Percentiles rank a stretch among this genome's conserved stretches.
Conservation (phyloP, 345 rosid genomes). For the Salix udensis region DNA sequence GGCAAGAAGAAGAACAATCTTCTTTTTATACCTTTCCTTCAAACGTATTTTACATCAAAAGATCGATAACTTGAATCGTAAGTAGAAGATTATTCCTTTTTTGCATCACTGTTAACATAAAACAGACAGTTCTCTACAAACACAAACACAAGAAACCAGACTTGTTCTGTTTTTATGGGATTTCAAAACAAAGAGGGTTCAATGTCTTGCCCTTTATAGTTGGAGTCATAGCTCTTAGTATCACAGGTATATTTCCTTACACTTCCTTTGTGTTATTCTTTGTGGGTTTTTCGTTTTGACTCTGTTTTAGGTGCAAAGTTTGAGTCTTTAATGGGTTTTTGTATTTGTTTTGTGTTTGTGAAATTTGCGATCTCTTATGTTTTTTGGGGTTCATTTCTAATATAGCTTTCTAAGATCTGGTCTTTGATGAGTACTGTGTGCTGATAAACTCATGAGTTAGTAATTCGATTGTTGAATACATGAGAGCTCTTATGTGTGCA, state of each 20-base stretch:
- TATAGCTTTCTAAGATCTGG: neutral
- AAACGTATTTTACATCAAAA: neutral
- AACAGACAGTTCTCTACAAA: neutral
- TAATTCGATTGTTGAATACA: neutral
- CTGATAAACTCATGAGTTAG: neutral
- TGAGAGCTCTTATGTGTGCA: neutral
- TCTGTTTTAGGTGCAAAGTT: neutral
- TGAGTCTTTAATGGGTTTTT: neutral
- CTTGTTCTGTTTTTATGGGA: conserved; percentile 42
- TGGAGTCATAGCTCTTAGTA: conserved; percentile 62
- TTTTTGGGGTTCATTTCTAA: neutral
- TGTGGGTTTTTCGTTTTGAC: neutral
- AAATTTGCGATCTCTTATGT: neutral
- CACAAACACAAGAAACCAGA: neutral
- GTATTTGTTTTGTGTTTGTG: neutral
- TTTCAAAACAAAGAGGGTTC: conserved; percentile 48
- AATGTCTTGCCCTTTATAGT: conserved; percentile 41
- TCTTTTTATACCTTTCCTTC: neutral
- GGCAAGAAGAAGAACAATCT: neutral
- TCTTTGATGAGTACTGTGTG: neutral
- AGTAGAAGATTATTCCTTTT: neutral
- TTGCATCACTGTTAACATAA: neutral
- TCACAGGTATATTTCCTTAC: conserved; percentile 46
- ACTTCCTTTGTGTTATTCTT: neutral
- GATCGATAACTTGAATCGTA: neutral